phyloP scores from a whole-genome alignment of 345 rosid genomes.

The Dovyalis caffra region DNA sequence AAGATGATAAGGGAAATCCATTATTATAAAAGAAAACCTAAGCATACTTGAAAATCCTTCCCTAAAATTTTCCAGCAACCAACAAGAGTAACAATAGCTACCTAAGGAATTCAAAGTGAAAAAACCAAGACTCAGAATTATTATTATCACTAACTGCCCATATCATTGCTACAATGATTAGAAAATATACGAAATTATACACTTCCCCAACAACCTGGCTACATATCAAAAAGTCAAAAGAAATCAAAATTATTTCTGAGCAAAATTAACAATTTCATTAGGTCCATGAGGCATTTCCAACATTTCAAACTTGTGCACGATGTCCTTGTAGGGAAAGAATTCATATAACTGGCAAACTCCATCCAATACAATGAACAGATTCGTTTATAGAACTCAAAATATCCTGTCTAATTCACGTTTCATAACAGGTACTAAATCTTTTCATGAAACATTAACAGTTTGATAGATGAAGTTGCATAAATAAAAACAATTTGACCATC shows the following conservation, averaged over 20 bases:
- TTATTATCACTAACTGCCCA: not conserved
- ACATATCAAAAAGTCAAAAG: not conserved
- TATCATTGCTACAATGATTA: not conserved
- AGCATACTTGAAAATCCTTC: not conserved
- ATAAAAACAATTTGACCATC: not conserved
- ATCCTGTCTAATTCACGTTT: not conserved
- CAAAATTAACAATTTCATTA: not conserved
- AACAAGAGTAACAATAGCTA: not conserved
- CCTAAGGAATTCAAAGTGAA: not conserved
- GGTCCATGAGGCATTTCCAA: not conserved
- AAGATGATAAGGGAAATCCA: not conserved
- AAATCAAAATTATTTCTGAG: not conserved
- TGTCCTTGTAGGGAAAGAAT: not conserved
- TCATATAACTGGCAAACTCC: not conserved
- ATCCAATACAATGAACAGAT: not conserved
- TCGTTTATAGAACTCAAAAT: not conserved
- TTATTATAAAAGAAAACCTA: not conserved
- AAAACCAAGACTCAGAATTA: not conserved
- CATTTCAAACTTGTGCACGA: not conserved
- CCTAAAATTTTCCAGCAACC: not conserved
- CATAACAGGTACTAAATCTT: not conserved
- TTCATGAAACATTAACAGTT: not conserved
- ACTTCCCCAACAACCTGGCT: not conserved
- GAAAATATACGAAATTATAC: not conserved
- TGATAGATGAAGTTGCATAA: not conserved